Conservation (phyloP, 2,329 filamentous ascomycete genomes). For the Tolypocladium amazonense region DNA sequence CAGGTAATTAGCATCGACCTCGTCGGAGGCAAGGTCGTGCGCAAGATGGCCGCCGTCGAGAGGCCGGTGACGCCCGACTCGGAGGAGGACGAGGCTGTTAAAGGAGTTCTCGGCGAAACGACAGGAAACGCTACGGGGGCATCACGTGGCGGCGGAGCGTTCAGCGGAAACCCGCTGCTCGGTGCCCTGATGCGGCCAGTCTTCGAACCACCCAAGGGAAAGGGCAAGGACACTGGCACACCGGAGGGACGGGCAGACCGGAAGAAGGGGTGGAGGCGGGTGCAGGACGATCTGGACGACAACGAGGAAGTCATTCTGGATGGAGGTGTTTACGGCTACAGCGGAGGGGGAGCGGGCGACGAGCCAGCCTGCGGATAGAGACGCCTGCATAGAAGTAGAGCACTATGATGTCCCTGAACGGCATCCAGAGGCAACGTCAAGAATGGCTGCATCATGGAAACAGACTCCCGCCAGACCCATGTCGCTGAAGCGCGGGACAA, state of each 20-base stretch:
- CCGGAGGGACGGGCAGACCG: slow-evolving; percentile 30
- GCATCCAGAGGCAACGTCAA: neutral
- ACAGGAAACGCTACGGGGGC: slow-evolving; percentile 17
- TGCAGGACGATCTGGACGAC: slow-evolving; percentile 48
- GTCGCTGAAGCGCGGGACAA: neutral
- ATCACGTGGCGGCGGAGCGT: slow-evolving; percentile 39
- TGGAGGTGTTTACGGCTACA: slow-evolving; percentile 38
- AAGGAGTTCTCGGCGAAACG: slow-evolving; percentile 22
- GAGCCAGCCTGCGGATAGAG: slow-evolving; percentile 28
- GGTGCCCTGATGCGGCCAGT: slow-evolving; percentile 56
- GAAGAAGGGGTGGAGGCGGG: slow-evolving; percentile 42
- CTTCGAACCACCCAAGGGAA: slow-evolving; percentile 38
- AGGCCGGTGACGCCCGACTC: slow-evolving; percentile 43
- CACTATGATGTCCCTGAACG: neutral
- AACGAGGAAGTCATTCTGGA: slow-evolving; percentile 50
- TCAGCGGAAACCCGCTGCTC: slow-evolving; percentile 59
- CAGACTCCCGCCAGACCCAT: neutral
- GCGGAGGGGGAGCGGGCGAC: slow-evolving; percentile 10
- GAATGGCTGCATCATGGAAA: neutral
- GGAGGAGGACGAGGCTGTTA: slow-evolving; percentile 22
- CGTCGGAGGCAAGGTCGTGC: slow-evolving; percentile 65
- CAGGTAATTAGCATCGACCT: slow-evolving; percentile 81
- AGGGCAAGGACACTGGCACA: slow-evolving; percentile 25
- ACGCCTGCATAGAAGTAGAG: neutral
- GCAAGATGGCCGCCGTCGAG: slow-evolving; percentile 55